Base-by-base conservation (phyloP, 2,329 filamentous ascomycete genomes). In the Exophiala oligosperma region DNA sequence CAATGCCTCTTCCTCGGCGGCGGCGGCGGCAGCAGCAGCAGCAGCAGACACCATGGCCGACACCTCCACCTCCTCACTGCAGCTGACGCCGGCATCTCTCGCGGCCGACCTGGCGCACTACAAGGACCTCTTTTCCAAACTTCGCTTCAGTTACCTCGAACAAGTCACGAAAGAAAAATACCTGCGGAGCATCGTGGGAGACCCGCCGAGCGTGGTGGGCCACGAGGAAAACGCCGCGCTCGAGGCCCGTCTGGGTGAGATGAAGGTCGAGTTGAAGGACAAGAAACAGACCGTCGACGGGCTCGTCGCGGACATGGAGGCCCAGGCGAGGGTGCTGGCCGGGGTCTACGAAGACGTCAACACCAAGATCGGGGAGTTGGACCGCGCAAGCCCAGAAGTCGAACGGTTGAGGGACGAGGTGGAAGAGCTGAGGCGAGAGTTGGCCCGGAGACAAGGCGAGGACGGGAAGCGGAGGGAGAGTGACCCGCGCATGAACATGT, bases 91-190 rank as follows among this genome's bases (percentile, higher is more conserved):
- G 0, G 84, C 88, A 14, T 88, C 88, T 17, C 80, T 97, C 6
- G 86, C 90, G 64, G 90, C 90, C 28, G 93, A 97, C 73, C 81
- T 97, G 28, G 80, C 83, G 29, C 92, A 97, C 74, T 97, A 97
- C 78, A 64, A 86, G 76, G 92, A 97, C 75, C 84, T 97, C 21
- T 99, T 97, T 75, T 89, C 91, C 43, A 97, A 99, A 77, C 82
- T 97, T 40, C 91, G 93, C 67, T 97, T 97, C 79, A 95, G 90
- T 64, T 97, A 97, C 75, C 89, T 97, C 67, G 94, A 99, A 76
- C 94, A 97, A 79, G 92, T 97, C 62, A 97, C 93, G 46, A 99
- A 97, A 76, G 94, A 99, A 73, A 96, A 96, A 70, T 97, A 97
- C 74, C 87, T 99, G 54, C 90, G 92, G 66, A 88, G 90, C 63